Conservation (phyloP, 2,329 filamentous ascomycete species). For the Chaetomium strumarium region DNA sequence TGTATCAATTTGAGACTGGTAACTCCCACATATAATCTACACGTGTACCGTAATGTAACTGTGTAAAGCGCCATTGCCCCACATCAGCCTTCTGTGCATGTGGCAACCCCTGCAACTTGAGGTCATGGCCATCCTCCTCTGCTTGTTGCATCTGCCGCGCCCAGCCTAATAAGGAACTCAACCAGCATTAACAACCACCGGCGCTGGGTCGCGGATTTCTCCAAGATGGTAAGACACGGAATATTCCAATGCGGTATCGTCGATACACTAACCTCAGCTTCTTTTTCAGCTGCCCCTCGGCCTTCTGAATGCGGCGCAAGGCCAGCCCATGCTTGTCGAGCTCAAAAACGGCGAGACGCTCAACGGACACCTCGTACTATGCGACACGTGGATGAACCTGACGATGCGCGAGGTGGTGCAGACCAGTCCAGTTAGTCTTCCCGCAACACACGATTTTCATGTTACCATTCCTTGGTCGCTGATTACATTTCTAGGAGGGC, state of each 20-base stretch:
- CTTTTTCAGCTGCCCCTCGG: constrained; percentile 59
- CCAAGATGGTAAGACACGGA: constrained; percentile 4
- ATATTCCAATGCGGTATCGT: neutral
- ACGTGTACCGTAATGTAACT: too few species aligned
- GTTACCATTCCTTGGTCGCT: neutral
- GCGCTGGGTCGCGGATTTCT: neutral
- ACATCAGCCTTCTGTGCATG: neutral
- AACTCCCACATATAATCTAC: too few species aligned
- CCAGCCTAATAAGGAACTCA: constrained; percentile 1
- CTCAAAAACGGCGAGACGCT: constrained; percentile 96
- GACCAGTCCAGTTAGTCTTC: constrained; percentile 68
- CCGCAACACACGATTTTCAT: neutral
- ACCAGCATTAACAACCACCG: neutral
- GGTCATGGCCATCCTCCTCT: constrained; percentile 2
- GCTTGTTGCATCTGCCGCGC: neutral
- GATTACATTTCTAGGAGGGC: constrained; percentile 57
- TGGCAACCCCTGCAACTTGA: neutral
- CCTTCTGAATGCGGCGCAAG: constrained; percentile 89
- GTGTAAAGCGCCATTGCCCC: neutral
- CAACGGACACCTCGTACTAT: constrained; percentile 91
- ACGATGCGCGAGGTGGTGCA: constrained; percentile 96
- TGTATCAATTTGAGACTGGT: too few species aligned
- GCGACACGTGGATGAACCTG: constrained; percentile 99
- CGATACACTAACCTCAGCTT: neutral
- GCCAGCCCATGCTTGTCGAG: constrained; percentile 96